Base-by-base conservation (phyloP, 306 rosid species). In the Benincasa hispida region DNA sequence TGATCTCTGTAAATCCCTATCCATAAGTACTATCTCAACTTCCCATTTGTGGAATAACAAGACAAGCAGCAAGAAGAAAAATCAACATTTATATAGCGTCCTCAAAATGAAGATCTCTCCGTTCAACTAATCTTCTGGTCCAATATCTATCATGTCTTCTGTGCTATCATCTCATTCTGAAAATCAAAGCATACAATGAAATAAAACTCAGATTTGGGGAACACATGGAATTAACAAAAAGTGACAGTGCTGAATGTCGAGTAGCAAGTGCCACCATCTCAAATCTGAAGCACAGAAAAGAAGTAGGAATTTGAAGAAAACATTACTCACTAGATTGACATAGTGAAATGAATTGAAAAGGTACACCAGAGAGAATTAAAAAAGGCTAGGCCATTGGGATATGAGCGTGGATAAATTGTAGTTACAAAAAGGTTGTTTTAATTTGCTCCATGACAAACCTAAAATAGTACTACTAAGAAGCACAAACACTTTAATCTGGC, bases 1-100 rank as follows among this genome's bases (percentile, higher is more conserved):
- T 11, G 63, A 77, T 56, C 83, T 78, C 34, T 81, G 84, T 53
- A 78, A 59, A 50, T 79, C 84, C 30, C 54, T 80, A 14, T 86
- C 87, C 89, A 84, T 86, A 22, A 59, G 76, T 61, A 30, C 77
- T 30, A 21, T 74, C 55, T 77, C 27, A 58, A 61, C 67, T 45
- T 77, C 72, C 76, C 85, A 81, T 79, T 34, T 54, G 82, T 86
- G 45, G 13, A 54, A 27, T 24, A 35, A 48, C 4, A 65, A 35
- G 58, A 53, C 27, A 17, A 8, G 53, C 37, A 28, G 3, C 14
- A 58, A 58, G 13, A 62, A 24, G 0, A 15, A 32, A 42, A 67
- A 9, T 42, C 34, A 4, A 3, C 37, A 41, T 19, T n/a, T 2
- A 25, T 8, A 69, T 12, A 18, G 22, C 35, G 12, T 69, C 56